Conservation (phyloP, 371 early-diverging fungal species). For the Apophysomyces ossiformis region DNA sequence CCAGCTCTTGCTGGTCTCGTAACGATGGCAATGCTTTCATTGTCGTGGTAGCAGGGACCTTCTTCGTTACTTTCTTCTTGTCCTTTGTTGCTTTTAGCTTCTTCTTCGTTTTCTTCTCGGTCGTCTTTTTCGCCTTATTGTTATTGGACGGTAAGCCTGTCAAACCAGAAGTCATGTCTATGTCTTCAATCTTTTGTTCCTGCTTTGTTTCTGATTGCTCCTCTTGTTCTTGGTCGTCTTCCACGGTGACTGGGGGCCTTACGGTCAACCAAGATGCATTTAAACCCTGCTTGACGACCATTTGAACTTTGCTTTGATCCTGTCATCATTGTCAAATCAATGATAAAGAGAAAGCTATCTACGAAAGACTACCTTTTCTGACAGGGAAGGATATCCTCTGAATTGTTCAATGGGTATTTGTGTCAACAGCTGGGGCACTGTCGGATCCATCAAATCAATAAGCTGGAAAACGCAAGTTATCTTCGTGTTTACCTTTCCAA, state of each 20-base stretch:
- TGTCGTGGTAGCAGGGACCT: not conserved
- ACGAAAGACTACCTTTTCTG: slow-evolving; percentile 25
- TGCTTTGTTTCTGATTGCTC: slow-evolving; percentile 39
- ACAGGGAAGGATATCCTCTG: slow-evolving; percentile 39
- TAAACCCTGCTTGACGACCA: slow-evolving; percentile 49
- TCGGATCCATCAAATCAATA: not conserved
- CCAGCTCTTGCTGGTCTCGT: slow-evolving; percentile 16
- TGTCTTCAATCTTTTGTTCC: slow-evolving; percentile 31
- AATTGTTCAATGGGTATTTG: slow-evolving; percentile 45
- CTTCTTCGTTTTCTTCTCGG: not conserved
- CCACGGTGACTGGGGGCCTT: slow-evolving; percentile 39
- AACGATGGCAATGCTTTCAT: not conserved
- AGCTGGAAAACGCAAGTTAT: not conserved
- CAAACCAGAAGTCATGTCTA: slow-evolving; percentile 17
- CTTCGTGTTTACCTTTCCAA: slow-evolving; percentile 45
- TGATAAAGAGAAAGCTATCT: not conserved
- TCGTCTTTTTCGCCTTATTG: not conserved
- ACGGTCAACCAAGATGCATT: slow-evolving; percentile 49
- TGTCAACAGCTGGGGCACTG: slow-evolving; percentile 41
- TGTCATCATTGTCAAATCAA: slow-evolving; percentile 1
- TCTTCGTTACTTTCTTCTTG: slow-evolving; percentile 16
- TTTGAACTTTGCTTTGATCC: slow-evolving; percentile 53
- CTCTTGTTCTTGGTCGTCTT: slow-evolving; percentile 43
- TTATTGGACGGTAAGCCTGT: slow-evolving; percentile 8
- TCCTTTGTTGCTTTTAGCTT: not conserved